Conservation (phyloP, 805 yeast species). For the Nakazawaea wickerhamii region DNA sequence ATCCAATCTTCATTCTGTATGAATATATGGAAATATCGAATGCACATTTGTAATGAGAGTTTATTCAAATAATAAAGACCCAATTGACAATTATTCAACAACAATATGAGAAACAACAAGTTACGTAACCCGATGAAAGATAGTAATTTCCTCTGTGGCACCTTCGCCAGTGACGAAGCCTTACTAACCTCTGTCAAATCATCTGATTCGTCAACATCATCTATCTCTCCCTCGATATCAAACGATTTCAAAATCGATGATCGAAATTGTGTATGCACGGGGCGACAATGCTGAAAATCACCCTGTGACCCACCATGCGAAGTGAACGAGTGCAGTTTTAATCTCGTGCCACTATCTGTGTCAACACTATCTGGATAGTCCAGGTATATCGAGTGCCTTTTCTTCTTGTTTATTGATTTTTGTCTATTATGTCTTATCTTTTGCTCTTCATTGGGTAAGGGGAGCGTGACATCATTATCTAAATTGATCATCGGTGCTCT, state of each 20-base stretch:
- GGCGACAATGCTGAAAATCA: slow-evolving; percentile 6
- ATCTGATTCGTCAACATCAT: background rate
- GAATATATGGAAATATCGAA: background rate
- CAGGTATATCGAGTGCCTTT: slow-evolving; percentile 9
- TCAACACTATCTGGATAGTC: slow-evolving; percentile 3
- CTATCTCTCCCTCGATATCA: slow-evolving; percentile 2
- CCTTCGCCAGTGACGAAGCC: background rate
- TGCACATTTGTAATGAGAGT: background rate
- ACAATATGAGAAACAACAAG: slow-evolving; percentile 9
- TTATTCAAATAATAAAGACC: background rate
- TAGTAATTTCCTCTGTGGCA: background rate
- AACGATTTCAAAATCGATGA: slow-evolving; percentile 6
- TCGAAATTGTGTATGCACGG: slow-evolving; percentile 7
- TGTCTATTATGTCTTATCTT: slow-evolving; percentile 4
- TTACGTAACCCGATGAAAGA: slow-evolving; percentile 12
- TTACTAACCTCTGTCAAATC: background rate
- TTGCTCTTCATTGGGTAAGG: slow-evolving; percentile 7
- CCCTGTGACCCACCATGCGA: background rate
- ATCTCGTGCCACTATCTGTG: background rate
- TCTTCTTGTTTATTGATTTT: slow-evolving; percentile 9
- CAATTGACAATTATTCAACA: slow-evolving; percentile 1
- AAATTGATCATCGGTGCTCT: slow-evolving; percentile 2
- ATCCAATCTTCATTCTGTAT: slow-evolving; percentile 5
- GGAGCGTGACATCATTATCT: slow-evolving; percentile 8
- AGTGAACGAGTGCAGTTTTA: background rate